These are phyloP conservation scores for Hirschioporus abietinus DNA, from an alignment of 768 basidiomycete genomes.

Conservation along the genomic window DNA sequence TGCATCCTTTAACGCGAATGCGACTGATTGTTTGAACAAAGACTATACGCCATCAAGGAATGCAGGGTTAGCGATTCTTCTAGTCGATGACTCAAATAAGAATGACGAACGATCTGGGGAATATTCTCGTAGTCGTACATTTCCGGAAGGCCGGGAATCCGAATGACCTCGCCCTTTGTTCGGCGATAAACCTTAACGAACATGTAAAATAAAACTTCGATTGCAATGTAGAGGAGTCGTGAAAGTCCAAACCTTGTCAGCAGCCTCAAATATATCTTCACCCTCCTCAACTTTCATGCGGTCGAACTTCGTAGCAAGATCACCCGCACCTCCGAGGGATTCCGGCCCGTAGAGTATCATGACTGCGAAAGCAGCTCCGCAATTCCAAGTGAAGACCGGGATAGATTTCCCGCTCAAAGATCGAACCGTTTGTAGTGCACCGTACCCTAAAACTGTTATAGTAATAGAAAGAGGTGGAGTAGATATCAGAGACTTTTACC, in stretches of 20 bases:
- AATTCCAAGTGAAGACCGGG: slow-evolving; percentile 7
- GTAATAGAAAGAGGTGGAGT: too few relatives aligned
- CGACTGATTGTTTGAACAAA: neutral
- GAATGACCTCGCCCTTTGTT: slow-evolving; percentile 9
- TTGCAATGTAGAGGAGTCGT: neutral
- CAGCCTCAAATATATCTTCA: neutral
- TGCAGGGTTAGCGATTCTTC: neutral
- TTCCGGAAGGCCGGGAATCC: slow-evolving; percentile 16
- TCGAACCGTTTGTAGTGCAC: slow-evolving; percentile 4
- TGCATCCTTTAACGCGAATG: neutral
- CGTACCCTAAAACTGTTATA: slow-evolving; percentile 10
- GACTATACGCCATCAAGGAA: neutral
- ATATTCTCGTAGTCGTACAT: slow-evolving; percentile 16
- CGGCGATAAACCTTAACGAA: slow-evolving; percentile 5
- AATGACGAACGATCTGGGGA: neutral
- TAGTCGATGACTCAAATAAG: neutral
- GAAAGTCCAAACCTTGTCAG: neutral
- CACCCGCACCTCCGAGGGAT: slow-evolving; percentile 10
- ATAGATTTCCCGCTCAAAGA: slow-evolving; percentile 9
- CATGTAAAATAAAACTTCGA: neutral
- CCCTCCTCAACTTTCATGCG: neutral
- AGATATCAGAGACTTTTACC: too few relatives aligned
- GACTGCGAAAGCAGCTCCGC: slow-evolving; percentile 10
- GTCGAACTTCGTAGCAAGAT: slow-evolving; percentile 7
- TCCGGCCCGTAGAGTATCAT: slow-evolving; percentile 12